Base-by-base conservation (phyloP, 1,139 yeast genomes). In the Chernovozyma aurita region DNA sequence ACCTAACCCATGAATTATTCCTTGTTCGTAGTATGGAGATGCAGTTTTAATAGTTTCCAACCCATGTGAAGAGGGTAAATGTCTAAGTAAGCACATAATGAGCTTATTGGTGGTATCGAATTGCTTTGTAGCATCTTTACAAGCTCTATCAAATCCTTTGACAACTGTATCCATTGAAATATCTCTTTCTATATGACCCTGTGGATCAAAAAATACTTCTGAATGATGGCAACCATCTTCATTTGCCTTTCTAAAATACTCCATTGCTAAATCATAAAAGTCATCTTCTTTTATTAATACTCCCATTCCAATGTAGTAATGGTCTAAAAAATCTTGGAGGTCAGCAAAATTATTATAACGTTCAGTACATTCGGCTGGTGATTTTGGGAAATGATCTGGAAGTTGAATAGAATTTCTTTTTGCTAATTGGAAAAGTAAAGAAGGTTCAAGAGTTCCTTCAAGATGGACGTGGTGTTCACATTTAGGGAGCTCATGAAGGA, bases 391-490 rank as follows among this genome's bases (percentile, higher is more conserved):
- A 22, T 58, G 61, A 1, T 54, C 68, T 16, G 95, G 94, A 28
- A 85, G 61, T 9, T 53, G 40, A 38, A 83, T 69, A 31, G 54
- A 53, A 52, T 80, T 77, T 58, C 82, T 70, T 46, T 63, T 49
- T 2, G 92, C 87, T 38, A 85, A 63, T 40, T 77, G 73, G 59
- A 83, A 81, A 40, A 85, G 62, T 27, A 84, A 65, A 31, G 73
- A 73, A 11, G 94, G 94, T 45, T 81, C 86, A 39, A 85, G 59
- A 24, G 94, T 84, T 26, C 95, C 95, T 63, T 84, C 94, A 36
- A 84, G 58, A 57, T 84, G 94, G 38, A 84, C 76, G 51, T 84
- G 94, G 52, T 84, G 92, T 56, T 84, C 94, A 65, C 92, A 84
- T 57, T 84, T 84, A 38, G 94, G 92, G 32, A 84, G 63, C 45